Evolutionary conservation across 345 rosid genomes (phyloP).

Genomic region (Sonneratia alba): DNA sequence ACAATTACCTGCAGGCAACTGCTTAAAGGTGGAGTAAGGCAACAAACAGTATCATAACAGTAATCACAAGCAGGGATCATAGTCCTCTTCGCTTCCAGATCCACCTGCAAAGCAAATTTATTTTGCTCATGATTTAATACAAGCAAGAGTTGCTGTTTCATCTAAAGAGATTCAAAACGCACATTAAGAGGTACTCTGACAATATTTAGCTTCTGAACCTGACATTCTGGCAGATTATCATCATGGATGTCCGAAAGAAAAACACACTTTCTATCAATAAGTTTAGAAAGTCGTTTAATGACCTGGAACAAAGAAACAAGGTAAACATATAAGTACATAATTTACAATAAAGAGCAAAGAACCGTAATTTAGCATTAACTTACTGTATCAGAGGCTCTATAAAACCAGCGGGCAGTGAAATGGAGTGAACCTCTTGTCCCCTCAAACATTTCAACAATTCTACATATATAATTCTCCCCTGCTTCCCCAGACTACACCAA

Average conservation of each 20-base stretch:
- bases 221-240: slow-evolving; percentile 43
- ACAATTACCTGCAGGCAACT: slow-evolving; percentile 29
- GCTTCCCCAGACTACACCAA: slow-evolving; percentile 40
- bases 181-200: slow-evolving; percentile 35
- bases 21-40: slow-evolving; percentile 43
- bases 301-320: slow-evolving; percentile 25
- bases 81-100: slow-evolving; percentile 19
- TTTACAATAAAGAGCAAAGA: neutral
- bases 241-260: slow-evolving; percentile 48
- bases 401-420: slow-evolving; percentile 72
- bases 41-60: slow-evolving; percentile 49
- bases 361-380: slow-evolving; percentile 5
- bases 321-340: neutral
- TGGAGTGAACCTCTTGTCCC: slow-evolving; percentile 27
- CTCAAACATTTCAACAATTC: slow-evolving; percentile 58
- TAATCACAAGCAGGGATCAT: slow-evolving; percentile 31
- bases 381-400: slow-evolving; percentile 67
- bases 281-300: slow-evolving; percentile 18
- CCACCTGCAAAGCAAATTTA: slow-evolving; percentile 28
- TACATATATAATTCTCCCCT: slow-evolving; percentile 33
- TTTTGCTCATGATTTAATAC: slow-evolving; percentile 2
- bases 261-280: slow-evolving; percentile 37
- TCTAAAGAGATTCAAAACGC: slow-evolving; percentile 6
- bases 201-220: slow-evolving; percentile 37
- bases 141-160: neutral